Evolutionary conservation across 768 basidiomycete species (phyloP), one percentile per base, ranked within the genome.

Genomic region (Scleroderma citrinum): DNA sequence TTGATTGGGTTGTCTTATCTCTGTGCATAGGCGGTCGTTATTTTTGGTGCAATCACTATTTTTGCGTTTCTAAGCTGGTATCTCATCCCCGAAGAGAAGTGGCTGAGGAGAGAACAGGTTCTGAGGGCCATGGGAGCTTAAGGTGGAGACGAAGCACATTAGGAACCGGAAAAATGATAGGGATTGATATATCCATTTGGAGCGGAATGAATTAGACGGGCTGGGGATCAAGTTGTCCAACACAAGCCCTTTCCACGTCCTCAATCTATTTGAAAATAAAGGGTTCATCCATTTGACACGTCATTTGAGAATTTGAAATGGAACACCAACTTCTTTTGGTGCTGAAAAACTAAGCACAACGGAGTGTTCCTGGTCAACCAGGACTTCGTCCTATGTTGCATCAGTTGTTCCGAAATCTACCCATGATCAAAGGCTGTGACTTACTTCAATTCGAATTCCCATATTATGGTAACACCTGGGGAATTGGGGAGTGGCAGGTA

Each of bases 391-490:
- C 81, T 76, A 50, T 21, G 29, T 5, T 19, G 31, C 46, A 35
- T 47, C 32, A 53, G 31, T 59, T 36, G 50, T 39, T 23, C 49
- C 37, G 44, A 49, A 48, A 43, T 35, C 44, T 42, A 42, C 16
- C 39, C 40, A 8, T 26, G 7, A 43, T 38, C 19, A 34, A 37
- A 23, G 35, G 40, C 7, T 16, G 20, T 32, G 26, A 52, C 55
- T 35, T 49, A 85, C 88, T 76, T 95, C 95, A 58, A 99, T 92
- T 40, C 95, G 82, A 51, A 98, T 84, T 7, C 90, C 92, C 24
- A 96, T 78, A 54, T 92, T 87, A 57, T 95, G 93, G 67, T 92
- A 98, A 45, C 80, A 79, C 55, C 79, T 85, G 3, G 95, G 96
- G 65, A 90, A 97, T 39, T 80, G 71, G 3, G 82, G 60, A 7